These are phyloP conservation scores for Juncus effusus DNA, from an alignment of 176 grass and related monocot genomes.

Conservation along the genomic window DNA sequence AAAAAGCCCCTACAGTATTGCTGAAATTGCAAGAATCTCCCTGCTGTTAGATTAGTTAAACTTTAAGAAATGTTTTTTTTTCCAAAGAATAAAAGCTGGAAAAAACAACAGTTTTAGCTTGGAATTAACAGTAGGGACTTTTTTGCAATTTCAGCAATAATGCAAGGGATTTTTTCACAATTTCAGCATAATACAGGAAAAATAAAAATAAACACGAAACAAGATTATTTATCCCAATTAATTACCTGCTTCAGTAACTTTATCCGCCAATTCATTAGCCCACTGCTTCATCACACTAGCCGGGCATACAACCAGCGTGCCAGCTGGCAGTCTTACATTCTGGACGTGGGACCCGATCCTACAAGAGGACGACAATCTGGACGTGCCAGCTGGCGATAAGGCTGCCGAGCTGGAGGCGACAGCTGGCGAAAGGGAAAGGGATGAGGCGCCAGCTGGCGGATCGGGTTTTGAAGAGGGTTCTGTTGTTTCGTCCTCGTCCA, in stretches of 20 bases:
- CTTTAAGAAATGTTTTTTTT: no score
- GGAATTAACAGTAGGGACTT: no score
- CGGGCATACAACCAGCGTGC: slow-evolving; percentile 91
- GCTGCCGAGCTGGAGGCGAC: slow-evolving; percentile 5
- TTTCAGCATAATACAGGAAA: no score
- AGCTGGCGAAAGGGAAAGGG: background rate
- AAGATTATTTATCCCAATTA: no score
- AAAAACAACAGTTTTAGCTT: no score
- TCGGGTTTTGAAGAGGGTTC: slow-evolving; percentile 5
- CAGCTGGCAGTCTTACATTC: slow-evolving; percentile 64
- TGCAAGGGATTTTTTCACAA: no score
- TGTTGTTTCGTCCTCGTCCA: slow-evolving; percentile 63
- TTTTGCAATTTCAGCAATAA: no score
- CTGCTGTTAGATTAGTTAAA: no score
- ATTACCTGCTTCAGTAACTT: slow-evolving; percentile 50
- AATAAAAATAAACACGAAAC: no score
- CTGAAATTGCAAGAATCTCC: no score
- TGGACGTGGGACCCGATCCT: slow-evolving; percentile 7
- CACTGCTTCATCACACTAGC: slow-evolving; percentile 94
- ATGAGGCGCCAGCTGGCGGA: slow-evolving; percentile 10
- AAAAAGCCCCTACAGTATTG: no score
- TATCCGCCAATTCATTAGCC: slow-evolving; percentile 74
- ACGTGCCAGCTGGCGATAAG: background rate
- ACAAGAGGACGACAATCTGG: slow-evolving; percentile 4
- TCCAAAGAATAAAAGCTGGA: no score